Evolutionary conservation across 768 basidiomycete genomes (phyloP).

Genomic region (Scleroderma citrinum): DNA sequence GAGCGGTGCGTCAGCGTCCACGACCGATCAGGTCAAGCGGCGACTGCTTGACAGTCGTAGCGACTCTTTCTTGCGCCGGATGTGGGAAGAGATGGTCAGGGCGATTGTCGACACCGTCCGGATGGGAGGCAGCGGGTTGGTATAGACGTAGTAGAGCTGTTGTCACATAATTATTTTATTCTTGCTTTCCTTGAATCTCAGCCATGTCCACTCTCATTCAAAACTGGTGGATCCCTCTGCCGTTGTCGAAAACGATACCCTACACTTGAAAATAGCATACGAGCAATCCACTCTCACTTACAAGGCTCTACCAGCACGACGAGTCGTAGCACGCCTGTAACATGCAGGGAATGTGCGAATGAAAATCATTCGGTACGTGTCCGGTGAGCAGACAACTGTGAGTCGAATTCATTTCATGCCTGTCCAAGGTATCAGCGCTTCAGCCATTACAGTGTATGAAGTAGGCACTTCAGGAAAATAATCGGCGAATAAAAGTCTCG

Average conservation of each 20-base stretch:
- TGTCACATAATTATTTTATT: background rate
- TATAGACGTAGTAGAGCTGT: slow-evolving; percentile 30
- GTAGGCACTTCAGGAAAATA: slow-evolving; percentile 19
- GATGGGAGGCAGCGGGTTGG: slow-evolving; percentile 75
- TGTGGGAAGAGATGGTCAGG: slow-evolving; percentile 48
- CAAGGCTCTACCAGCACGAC: too few relatives aligned
- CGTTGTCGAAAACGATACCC: too few relatives aligned
- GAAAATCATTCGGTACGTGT: too few relatives aligned
- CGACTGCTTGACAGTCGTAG: slow-evolving; percentile 41
- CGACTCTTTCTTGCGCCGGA: slow-evolving; percentile 31
- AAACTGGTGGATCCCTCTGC: too few relatives aligned
- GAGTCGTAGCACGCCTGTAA: too few relatives aligned
- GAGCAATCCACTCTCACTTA: too few relatives aligned
- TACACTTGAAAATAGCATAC: too few relatives aligned
- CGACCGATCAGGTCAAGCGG: slow-evolving; percentile 54
- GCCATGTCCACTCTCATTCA: too few relatives aligned
- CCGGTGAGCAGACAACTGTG: too few relatives aligned
- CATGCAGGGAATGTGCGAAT: too few relatives aligned
- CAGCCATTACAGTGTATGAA: slow-evolving; percentile 21
- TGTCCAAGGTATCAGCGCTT: too few relatives aligned
- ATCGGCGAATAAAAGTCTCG: slow-evolving; percentile 27
- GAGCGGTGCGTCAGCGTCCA: slow-evolving; percentile 22
- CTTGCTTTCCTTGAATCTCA: background rate
- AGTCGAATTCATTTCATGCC: too few relatives aligned
- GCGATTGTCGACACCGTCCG: slow-evolving; percentile 60